A percentile compares a stretch with the other conserved stretches of the same genome.
phyloP scores from a whole-genome alignment of 2,329 filamentous ascomycete genomes.

The Neofusicoccum umdonicola region DNA sequence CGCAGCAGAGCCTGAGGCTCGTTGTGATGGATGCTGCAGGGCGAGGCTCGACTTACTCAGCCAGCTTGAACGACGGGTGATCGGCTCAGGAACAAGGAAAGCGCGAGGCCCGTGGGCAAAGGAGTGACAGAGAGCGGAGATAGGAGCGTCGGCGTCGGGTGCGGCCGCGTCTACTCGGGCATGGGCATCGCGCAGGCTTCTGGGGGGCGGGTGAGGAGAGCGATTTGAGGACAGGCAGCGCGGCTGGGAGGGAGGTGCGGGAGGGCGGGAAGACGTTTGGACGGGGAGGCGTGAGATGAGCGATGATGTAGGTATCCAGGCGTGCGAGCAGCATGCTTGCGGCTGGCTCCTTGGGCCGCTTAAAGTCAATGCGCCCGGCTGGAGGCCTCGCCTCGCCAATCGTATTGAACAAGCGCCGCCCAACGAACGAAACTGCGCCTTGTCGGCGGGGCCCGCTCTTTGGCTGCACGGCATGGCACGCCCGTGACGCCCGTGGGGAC shows the following conservation, averaged over 20 bases:
- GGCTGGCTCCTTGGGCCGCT: slow-evolving; percentile 9
- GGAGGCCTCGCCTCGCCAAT: slow-evolving; percentile 9
- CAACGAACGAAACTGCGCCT: slow-evolving; percentile 4
- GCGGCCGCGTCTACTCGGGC: slow-evolving; percentile 5
- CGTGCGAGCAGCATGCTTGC: slow-evolving; percentile 11
- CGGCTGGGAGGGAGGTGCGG: not conserved
- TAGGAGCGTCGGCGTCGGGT: slow-evolving; percentile 12
- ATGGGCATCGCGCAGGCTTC: slow-evolving; percentile 14
- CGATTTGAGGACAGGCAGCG: not conserved
- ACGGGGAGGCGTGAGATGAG: slow-evolving; percentile 14
- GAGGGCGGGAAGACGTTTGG: not conserved
- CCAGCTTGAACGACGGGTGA: slow-evolving; percentile 21
- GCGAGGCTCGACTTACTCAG: slow-evolving; percentile 26
- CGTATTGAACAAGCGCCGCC: slow-evolving; percentile 4
- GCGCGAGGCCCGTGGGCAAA: slow-evolving; percentile 16
- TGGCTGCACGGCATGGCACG: slow-evolving; percentile 5
- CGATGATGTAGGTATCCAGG: slow-evolving; percentile 15
- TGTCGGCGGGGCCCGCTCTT: not conserved
- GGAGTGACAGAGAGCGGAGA: slow-evolving; percentile 14
- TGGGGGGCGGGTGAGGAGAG: not conserved
- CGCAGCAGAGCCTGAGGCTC: slow-evolving; percentile 15
- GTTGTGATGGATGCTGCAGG: slow-evolving; percentile 5
- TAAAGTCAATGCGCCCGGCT: slow-evolving; percentile 8
- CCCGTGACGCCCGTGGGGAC: not conserved
- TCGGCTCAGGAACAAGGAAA: slow-evolving; percentile 14